Base-by-base conservation (phyloP, 2,329 filamentous ascomycete genomes). In the Fusarium sp. region DNA sequence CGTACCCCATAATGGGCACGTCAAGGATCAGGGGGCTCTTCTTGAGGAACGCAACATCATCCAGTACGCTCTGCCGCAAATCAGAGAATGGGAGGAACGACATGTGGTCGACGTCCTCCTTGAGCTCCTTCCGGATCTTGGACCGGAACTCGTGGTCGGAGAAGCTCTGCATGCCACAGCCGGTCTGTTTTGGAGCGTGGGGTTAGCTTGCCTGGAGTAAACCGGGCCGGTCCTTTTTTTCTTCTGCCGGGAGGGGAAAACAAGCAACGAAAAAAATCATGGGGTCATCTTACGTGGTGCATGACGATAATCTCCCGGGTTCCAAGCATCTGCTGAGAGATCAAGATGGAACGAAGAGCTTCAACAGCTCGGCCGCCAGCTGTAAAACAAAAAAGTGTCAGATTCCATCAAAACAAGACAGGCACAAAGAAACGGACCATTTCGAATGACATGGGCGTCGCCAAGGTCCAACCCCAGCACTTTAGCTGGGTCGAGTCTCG, bases 391-490 rank as follows among this genome's bases (percentile, higher is more conserved):
- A 66, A 58, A 33, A 14, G 38, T 25, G 29, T 54, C 23, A 59
- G 49, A 14, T 11, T 61, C 20, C 4, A 1, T 3, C 4, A 3
- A 10, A 29, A 13, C 18, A 27, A 33, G 14, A 20, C 1, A 5
- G 20, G 49, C 34, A 20, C 27, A 20, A 11, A 29, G 27, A 23
- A 8, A 33, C 33, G 16, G 38, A 72, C 69, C 90, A 70, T 93
- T 94, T 63, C 91, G 88, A 64, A 93, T 90, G 31, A 93, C 87
- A 78, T 96, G 92, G 0, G 92, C 92, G 69, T 93, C 91, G 40
- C 92, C 92, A 0, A 92, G 88, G 73, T 95, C 73, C 2, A 74
- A 36, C 14, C 73, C 73, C 13, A 93, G 90, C 1, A 90, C 90
- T 11, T 85, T 81, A 3, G 87, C 85, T 0, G 91, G 88, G 74